Evolutionary conservation across 306 rosid genomes (phyloP).

Genomic region (Vigna nakashimae): DNA sequence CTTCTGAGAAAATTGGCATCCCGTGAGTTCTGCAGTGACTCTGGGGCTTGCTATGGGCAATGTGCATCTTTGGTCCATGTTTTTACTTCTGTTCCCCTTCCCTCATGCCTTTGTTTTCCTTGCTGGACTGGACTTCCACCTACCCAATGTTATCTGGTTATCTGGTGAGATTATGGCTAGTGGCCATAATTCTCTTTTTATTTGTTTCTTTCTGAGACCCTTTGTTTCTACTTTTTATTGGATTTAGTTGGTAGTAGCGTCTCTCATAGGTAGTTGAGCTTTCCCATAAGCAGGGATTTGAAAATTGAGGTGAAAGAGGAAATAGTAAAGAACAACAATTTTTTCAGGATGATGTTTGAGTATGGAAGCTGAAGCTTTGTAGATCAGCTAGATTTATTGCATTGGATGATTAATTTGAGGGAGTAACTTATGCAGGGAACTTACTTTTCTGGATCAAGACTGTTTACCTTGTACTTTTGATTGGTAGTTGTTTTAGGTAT

Average conservation of each 20-base stretch:
- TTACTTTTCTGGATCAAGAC: background rate
- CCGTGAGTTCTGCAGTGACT: background rate
- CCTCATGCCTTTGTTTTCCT: background rate
- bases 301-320: background rate
- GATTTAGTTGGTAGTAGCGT: constrained; percentile 16
- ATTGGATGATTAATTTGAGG: constrained; percentile 14
- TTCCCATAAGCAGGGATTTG: constrained; percentile 12
- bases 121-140: constrained; percentile 8
- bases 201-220: background rate
- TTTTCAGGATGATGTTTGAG: background rate
- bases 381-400: constrained; percentile 17
- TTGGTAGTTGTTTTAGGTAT: background rate
- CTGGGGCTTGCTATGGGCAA: background rate
- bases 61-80: background rate
- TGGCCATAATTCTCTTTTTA: constrained; percentile 3
- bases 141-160: background rate
- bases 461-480: background rate
- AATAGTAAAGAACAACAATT: background rate
- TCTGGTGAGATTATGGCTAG: background rate
- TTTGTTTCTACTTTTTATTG: constrained; percentile 28
- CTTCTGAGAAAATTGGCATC: background rate
- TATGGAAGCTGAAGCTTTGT: constrained; percentile 19
- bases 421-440: background rate
- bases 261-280: background rate
- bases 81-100: background rate